Conservation (phyloP, 2,329 filamentous ascomycete species). For the Endothia cerciana region DNA sequence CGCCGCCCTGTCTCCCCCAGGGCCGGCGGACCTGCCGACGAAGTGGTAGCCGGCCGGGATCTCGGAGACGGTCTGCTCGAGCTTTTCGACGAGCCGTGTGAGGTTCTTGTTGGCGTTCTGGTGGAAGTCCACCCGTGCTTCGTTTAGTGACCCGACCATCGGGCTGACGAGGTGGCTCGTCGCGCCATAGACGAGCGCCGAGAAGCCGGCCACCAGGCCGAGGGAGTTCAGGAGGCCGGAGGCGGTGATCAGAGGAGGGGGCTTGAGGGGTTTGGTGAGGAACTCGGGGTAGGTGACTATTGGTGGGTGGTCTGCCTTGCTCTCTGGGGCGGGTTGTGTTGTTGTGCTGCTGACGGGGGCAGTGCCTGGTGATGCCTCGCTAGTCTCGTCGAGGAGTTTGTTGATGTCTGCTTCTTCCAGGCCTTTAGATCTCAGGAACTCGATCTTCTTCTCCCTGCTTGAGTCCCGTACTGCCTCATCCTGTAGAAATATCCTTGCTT, state of each 20-base stretch:
- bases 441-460: constrained; percentile 71
- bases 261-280: constrained; percentile 58
- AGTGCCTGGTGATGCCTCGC: constrained; percentile 17
- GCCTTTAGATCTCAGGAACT: constrained; percentile 79
- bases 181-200: constrained; percentile 70
- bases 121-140: constrained; percentile 58
- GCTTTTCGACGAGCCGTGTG: constrained; percentile 50
- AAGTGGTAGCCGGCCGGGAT: constrained; percentile 49
- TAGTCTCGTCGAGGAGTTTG: constrained; percentile 55
- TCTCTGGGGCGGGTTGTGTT: constrained; percentile 33
- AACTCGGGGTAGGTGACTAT: constrained; percentile 75
- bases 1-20: constrained; percentile 26
- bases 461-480: constrained; percentile 73
- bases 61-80: constrained; percentile 63
- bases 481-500: constrained; percentile 76
- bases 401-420: constrained; percentile 70
- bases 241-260: constrained; percentile 66
- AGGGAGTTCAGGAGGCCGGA: constrained; percentile 61
- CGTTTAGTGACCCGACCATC: constrained; percentile 57
- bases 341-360: constrained; percentile 14
- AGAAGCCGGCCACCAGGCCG: constrained; percentile 60
- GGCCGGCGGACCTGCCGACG: constrained; percentile 32
- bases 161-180: constrained; percentile 70
- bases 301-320: constrained; percentile 52
- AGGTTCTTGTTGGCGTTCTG: constrained; percentile 52